phyloP scores from a whole-genome alignment of 2,329 filamentous ascomycete species.

The Sphaerulina musiva region DNA sequence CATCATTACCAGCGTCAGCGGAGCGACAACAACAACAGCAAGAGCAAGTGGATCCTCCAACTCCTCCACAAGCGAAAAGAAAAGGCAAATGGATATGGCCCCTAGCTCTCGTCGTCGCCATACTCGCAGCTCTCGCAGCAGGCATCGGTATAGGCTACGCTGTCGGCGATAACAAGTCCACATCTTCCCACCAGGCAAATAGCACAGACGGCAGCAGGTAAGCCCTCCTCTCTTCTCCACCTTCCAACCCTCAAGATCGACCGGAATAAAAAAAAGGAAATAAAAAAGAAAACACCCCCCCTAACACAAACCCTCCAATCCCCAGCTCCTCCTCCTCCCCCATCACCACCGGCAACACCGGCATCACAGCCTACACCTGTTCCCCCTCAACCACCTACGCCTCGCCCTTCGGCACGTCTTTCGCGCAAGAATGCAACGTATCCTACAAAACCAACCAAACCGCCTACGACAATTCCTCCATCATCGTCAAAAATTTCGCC shows the following conservation, averaged over 20 bases:
- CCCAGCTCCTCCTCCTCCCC: neutral
- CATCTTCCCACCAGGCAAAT: neutral
- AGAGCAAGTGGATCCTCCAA: neutral
- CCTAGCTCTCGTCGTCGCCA: slow-evolving; percentile 1
- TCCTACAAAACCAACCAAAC: slow-evolving; percentile 11
- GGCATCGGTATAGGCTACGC: slow-evolving; percentile 10
- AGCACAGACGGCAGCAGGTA: neutral
- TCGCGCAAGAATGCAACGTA: slow-evolving; percentile 10
- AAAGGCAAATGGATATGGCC: slow-evolving; percentile 9
- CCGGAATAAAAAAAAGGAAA: no score
- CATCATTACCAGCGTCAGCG: neutral
- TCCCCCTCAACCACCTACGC: slow-evolving; percentile 1
- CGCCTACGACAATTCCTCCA: slow-evolving; percentile 9
- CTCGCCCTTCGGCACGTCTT: slow-evolving; percentile 8
- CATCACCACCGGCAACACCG: slow-evolving; percentile 6
- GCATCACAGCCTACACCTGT: slow-evolving; percentile 9
- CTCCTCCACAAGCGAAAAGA: neutral
- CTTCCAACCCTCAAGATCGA: no score
- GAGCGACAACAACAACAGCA: neutral
- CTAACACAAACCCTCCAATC: neutral
- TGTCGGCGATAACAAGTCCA: slow-evolving; percentile 6
- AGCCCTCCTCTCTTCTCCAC: neutral
- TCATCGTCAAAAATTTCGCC: slow-evolving; percentile 10
- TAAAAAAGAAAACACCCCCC: neutral
- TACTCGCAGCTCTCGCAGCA: slow-evolving; percentile 1